Percentiles rank a stretch among this genome's conserved stretches.
These are phyloP conservation scores for Lumnitzera littorea DNA, from an alignment of 345 rosid genomes.

Conservation along the genomic window DNA sequence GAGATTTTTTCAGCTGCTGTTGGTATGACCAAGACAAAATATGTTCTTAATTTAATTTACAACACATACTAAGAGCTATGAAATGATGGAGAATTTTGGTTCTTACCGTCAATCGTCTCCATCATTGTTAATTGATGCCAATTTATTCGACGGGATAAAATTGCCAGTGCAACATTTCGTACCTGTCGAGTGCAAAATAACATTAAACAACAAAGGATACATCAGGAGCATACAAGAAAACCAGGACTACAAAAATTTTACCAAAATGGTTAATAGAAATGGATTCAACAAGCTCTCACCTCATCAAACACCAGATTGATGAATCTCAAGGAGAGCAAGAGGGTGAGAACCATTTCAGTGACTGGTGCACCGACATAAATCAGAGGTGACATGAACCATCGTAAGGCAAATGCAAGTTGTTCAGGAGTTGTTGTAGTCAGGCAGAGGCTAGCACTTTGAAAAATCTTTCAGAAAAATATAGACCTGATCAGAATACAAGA, in stretches of 20 bases:
- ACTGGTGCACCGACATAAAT: conserved; percentile 73
- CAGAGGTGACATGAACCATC: conserved; percentile 83
- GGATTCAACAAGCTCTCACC: conserved; percentile 28
- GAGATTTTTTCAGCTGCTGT: too few relatives aligned
- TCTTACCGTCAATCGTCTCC: conserved; percentile 78
- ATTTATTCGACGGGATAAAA: conserved; percentile 86
- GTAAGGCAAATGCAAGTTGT: conserved; percentile 78
- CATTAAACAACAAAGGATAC: background rate
- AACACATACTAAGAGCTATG: background rate
- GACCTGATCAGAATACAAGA: background rate
- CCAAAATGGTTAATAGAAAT: background rate
- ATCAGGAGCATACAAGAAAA: too few relatives aligned
- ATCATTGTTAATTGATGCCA: conserved; percentile 72
- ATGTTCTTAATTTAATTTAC: background rate
- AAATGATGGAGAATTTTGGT: background rate
- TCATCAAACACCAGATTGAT: conserved; percentile 85
- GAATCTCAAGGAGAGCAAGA: conserved; percentile 82
- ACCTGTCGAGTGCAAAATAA: conserved; percentile 34
- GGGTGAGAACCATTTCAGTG: conserved; percentile 79
- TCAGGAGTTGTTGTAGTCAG: conserved; percentile 92
- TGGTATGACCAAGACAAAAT: too few relatives aligned
- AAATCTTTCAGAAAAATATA: conserved; percentile 38
- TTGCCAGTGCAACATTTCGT: conserved; percentile 75
- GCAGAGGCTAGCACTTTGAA: conserved; percentile 89
- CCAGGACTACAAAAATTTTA: background rate